These are phyloP conservation scores for Aspergillus sp. DNA, from an alignment of 2,329 filamentous ascomycete genomes.

Conservation along the genomic window DNA sequence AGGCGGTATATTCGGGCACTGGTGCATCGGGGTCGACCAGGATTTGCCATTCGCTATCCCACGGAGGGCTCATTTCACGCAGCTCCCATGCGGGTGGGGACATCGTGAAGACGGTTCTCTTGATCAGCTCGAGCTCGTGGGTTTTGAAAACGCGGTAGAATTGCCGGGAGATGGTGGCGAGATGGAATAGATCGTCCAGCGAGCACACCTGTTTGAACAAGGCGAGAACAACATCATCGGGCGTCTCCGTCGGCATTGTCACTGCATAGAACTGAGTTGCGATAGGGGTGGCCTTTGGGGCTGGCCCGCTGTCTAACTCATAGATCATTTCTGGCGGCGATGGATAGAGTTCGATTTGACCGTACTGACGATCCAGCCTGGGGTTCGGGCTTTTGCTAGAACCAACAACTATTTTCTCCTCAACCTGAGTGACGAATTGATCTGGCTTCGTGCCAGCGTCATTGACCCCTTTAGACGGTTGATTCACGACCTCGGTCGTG, in stretches of 20 bases:
- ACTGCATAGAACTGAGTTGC: conserved; percentile 15
- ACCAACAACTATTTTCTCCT: conserved; percentile 26
- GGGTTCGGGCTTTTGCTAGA: conserved; percentile 17
- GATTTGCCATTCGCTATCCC: conserved; percentile 41
- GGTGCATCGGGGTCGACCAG: conserved; percentile 46
- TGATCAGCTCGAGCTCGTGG: conserved; percentile 56
- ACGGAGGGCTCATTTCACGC: conserved; percentile 57
- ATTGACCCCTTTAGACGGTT: not conserved
- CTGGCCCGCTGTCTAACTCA: conserved; percentile 29
- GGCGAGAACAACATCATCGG: conserved; percentile 51
- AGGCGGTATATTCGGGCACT: conserved; percentile 54
- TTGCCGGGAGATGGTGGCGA: conserved; percentile 53
- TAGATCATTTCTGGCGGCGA: conserved; percentile 27
- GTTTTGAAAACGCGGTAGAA: conserved; percentile 60
- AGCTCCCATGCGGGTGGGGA: conserved; percentile 61
- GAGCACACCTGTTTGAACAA: conserved; percentile 51
- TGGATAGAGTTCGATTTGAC: conserved; percentile 18
- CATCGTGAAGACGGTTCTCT: conserved; percentile 50
- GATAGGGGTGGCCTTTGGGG: too few relatives aligned
- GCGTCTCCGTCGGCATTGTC: conserved; percentile 42
- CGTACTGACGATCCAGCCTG: conserved; percentile 15
- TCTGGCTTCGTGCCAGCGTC: not conserved
- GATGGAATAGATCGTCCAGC: conserved; percentile 56
- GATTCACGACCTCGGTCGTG: conserved; percentile 6
- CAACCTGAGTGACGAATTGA: conserved; percentile 5